Evolutionary conservation across 805 yeast genomes (phyloP), one percentile per base, ranked within the genome.

Genomic region (Lipomyces mesembrius): DNA sequence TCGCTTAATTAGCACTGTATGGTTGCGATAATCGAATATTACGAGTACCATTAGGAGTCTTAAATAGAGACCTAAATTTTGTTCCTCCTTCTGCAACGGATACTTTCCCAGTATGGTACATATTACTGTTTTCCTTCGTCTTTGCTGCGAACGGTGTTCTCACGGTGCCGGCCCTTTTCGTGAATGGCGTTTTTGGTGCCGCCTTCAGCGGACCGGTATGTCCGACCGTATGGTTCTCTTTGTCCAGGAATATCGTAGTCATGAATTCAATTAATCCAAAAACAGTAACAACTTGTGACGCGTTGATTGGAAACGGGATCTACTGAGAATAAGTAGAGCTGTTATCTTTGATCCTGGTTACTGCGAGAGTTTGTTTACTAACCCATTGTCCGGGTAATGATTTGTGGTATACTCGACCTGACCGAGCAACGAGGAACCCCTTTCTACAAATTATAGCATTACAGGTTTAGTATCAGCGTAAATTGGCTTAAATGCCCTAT

Each of bases 181-280:
- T 65, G 56, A 66, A 66, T 17, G 70, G 68, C n/a, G 69, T 66
- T 46, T 66, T 68, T 7, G 71, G 71, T 7, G 57, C 60, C 25
- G 54, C 34, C 46, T 51, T 39, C 17, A 12, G 25, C 20, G 61
- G 60, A 25, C 32, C 61, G 11, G 60, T 35, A 37, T 39, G 39
- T 37, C 62, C 39, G 49, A 60, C 32, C 8, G 57, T 58, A 58
- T 57, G 63, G 34, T 65, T 69, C 58, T 69, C 68, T 46, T 67
- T 67, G 60, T 67, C 72, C 56, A 39, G 69, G 37, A 57, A 69
- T 20, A 69, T 60, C 29, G 60, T 60, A 12, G 67, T 61, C 72
- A 66, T 68, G 39, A 17, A 43, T 43, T 51, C 34, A 27, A 20
- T 17, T 20, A 8, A 52, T 5, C 22, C 9, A 43, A 17, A 43